Evolutionary conservation across 2,329 filamentous ascomycete genomes (phyloP).

Genomic region (Diatrype stigma): DNA sequence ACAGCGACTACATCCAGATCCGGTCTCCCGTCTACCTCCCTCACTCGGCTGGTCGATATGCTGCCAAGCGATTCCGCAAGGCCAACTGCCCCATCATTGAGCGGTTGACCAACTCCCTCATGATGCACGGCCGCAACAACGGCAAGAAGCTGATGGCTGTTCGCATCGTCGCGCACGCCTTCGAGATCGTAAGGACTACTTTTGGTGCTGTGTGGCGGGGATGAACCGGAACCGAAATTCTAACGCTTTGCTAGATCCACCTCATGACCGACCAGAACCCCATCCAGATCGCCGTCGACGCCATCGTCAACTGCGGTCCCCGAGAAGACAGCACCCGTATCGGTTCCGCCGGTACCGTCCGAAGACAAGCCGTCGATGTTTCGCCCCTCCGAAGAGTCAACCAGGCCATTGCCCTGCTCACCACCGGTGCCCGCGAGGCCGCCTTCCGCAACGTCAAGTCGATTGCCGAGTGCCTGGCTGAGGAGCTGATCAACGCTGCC

Average conservation of each 20-base stretch:
- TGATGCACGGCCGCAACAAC: slow-evolving; percentile 99
- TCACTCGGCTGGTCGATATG: slow-evolving; percentile 98
- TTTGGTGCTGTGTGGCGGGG: slow-evolving; percentile 2
- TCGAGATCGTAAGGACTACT: slow-evolving; percentile 85
- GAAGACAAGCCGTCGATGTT: slow-evolving; percentile 99
- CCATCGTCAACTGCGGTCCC: slow-evolving; percentile 99
- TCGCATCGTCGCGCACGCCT: slow-evolving; percentile 96
- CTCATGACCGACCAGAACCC: slow-evolving; percentile 99
- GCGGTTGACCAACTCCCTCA: slow-evolving; percentile 99
- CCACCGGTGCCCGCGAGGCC: slow-evolving; percentile 97
- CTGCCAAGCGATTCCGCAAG: slow-evolving; percentile 99
- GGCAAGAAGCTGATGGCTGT: slow-evolving; percentile 99
- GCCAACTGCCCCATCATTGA: slow-evolving; percentile 99
- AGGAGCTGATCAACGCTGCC: slow-evolving; percentile 99
- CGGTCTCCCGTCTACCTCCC: slow-evolving; percentile 98
- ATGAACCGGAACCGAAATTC: slow-evolving; percentile 5
- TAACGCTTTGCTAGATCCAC: slow-evolving; percentile 72
- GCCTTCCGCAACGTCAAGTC: slow-evolving; percentile 99
- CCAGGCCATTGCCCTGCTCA: slow-evolving; percentile 98
- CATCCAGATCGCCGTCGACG: slow-evolving; percentile 98
- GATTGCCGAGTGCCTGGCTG: slow-evolving; percentile 98
- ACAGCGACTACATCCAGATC: slow-evolving; percentile 99
- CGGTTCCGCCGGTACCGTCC: slow-evolving; percentile 98
- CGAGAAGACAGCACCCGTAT: slow-evolving; percentile 99
- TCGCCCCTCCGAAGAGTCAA: slow-evolving; percentile 99